Conservation (phyloP, 2,329 filamentous ascomycete genomes). For the Apiospora koreana region DNA sequence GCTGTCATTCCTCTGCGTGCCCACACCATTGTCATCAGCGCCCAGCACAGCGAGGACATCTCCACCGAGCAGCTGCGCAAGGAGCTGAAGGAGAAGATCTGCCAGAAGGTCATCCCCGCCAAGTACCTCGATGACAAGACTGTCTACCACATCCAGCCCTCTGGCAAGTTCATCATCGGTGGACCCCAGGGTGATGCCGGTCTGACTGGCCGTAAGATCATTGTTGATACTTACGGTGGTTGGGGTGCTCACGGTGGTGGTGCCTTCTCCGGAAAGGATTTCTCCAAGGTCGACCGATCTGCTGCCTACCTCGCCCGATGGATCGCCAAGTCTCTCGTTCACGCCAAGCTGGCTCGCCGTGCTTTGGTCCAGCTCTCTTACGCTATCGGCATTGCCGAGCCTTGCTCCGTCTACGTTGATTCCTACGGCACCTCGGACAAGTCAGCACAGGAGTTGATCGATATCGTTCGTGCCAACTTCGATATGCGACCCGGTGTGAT, state of each 20-base stretch:
- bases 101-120: slow-evolving; percentile 90
- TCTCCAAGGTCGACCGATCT: slow-evolving; percentile 99
- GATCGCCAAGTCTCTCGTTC: slow-evolving; percentile 98
- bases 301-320: slow-evolving; percentile 96
- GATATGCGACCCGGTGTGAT: slow-evolving; percentile 98
- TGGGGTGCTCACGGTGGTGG: slow-evolving; percentile 99
- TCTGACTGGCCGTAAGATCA: slow-evolving; percentile 98
- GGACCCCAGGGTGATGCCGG: slow-evolving; percentile 98
- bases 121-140: slow-evolving; percentile 92
- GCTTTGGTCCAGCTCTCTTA: slow-evolving; percentile 97
- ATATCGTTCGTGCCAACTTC: slow-evolving; percentile 95
- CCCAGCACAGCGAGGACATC: slow-evolving; percentile 89
- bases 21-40: slow-evolving; percentile 94
- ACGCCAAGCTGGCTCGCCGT: slow-evolving; percentile 85
- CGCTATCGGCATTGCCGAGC: slow-evolving; percentile 98
- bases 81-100: slow-evolving; percentile 96
- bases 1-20: slow-evolving; percentile 91
- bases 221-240: slow-evolving; percentile 99
- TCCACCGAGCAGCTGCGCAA: slow-evolving; percentile 88
- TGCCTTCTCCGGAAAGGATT: slow-evolving; percentile 99
- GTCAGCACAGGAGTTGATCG: slow-evolving; percentile 87
- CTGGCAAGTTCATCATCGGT: slow-evolving; percentile 98
- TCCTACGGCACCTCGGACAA: slow-evolving; percentile 92
- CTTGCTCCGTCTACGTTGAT: slow-evolving; percentile 96
- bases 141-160: slow-evolving; percentile 98